Evolutionary conservation across 805 yeast genomes (phyloP), one percentile per base, ranked within the genome.

Genomic region (Pichia paraexigua): DNA sequence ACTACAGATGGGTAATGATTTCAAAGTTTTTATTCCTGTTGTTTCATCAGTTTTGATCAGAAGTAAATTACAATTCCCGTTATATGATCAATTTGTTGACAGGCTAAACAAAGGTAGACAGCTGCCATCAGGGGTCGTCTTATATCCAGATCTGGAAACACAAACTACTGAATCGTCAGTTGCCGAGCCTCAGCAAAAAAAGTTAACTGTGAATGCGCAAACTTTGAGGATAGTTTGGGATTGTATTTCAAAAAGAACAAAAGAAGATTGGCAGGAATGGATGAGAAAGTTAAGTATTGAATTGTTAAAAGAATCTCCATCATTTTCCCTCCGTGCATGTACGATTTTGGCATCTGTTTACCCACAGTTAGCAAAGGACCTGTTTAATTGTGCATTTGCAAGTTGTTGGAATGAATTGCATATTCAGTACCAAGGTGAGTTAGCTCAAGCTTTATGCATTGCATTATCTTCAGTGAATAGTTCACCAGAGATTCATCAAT

Each of bases 241-340:
- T 58, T 85, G 96, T 27, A 79, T 87, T 24, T 92, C 88, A 58
- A 80, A 92, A 57, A 78, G 95, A 48, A 88, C 97, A 0, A 83
- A 83, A 59, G 98, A 91, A 60, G 99, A 94, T 58, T 94, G 99
- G 99, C 92, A 87, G 60, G 98, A 94, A 63, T 94, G 99, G 99
- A 82, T 90, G 57, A 79, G 95, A 53, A 75, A 94, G 53, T 72
- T 94, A 46, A 83, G 94, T 58, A 85, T 89, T 48, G 97, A 90
- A 62, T 67, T 94, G 35, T 71, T 94, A 56, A 88, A 87, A 59
- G 96, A 91, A 63, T 87, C 96, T 37, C 96, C 99, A 2, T 88
- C 97, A 0, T 96, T 87, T 60, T 95, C 97, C 1, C 74, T 94
- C 41, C 76, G 97, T 57, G 96, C 97, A 0, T 94, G 99, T 64